phyloP scores from a whole-genome alignment of 192 early-diverging fungal species.

The Entrophospora sp. region DNA sequence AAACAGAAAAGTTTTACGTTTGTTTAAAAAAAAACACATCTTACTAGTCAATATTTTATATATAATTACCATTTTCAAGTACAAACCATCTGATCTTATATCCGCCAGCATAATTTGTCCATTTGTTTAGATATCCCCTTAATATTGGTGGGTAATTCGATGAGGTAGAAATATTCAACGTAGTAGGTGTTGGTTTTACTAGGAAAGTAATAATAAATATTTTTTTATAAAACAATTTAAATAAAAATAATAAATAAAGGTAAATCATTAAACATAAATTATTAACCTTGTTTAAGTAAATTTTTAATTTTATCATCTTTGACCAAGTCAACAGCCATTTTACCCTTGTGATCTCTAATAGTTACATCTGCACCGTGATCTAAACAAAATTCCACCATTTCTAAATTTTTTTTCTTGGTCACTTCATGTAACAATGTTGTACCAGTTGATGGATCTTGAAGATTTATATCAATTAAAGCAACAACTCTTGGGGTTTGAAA shows the following conservation, averaged over 20 bases:
- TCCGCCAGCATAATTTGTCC: slow-evolving; percentile 79
- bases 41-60: not conserved
- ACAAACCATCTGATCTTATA: slow-evolving; percentile 78
- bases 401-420: slow-evolving; percentile 48
- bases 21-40: not conserved
- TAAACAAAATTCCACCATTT: slow-evolving; percentile 61
- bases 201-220: slow-evolving; percentile 20
- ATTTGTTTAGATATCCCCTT: slow-evolving; percentile 64
- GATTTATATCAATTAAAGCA: slow-evolving; percentile 60
- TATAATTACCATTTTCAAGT: slow-evolving; percentile 51
- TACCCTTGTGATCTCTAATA: slow-evolving; percentile 57
- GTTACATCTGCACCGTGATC: slow-evolving; percentile 68
- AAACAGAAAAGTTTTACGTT: not conserved
- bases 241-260: not conserved
- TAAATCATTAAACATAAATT: not conserved
- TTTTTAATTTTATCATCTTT: slow-evolving; percentile 42
- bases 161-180: slow-evolving; percentile 38
- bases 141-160: slow-evolving; percentile 52
- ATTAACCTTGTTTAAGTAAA: slow-evolving; percentile 31
- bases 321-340: slow-evolving; percentile 47
- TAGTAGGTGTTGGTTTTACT: slow-evolving; percentile 35
- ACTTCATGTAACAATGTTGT: slow-evolving; percentile 64
- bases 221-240: not conserved
- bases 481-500: slow-evolving; percentile 42
- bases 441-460: slow-evolving; percentile 51